Conservation (phyloP, 2,329 filamentous ascomycete genomes). For the Juglanconis oblonga region DNA sequence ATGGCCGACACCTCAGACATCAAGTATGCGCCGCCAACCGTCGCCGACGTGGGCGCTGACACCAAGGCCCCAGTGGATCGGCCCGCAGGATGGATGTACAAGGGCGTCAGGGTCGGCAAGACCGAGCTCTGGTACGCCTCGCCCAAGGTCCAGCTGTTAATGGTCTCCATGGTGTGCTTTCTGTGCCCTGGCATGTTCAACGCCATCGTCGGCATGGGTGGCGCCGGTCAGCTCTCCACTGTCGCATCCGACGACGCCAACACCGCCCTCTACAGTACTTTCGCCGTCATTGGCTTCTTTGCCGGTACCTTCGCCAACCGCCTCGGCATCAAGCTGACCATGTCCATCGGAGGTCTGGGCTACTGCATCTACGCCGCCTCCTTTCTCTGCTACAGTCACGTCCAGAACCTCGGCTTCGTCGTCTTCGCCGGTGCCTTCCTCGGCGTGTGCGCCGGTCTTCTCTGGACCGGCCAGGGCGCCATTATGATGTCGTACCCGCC, state of each 20-base stretch:
- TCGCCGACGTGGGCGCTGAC: not conserved
- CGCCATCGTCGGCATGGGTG: slow-evolving; percentile 59
- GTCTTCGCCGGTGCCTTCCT: slow-evolving; percentile 75
- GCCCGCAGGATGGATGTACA: slow-evolving; percentile 66
- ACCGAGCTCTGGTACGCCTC: slow-evolving; percentile 67
- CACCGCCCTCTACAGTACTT: slow-evolving; percentile 47
- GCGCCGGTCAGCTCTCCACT: slow-evolving; percentile 53
- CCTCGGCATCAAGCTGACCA: slow-evolving; percentile 65
- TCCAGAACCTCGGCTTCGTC: slow-evolving; percentile 64
- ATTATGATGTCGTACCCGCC: slow-evolving; percentile 89
- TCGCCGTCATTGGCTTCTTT: slow-evolving; percentile 62
- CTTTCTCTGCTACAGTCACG: slow-evolving; percentile 71
- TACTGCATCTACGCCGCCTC: slow-evolving; percentile 73
- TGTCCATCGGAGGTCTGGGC: slow-evolving; percentile 71
- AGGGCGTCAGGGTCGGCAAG: slow-evolving; percentile 50
- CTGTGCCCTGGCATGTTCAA: slow-evolving; percentile 68
- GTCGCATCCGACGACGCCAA: slow-evolving; percentile 57
- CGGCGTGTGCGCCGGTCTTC: slow-evolving; percentile 73
- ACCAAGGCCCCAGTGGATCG: slow-evolving; percentile 24
- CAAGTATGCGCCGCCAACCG: not conserved
- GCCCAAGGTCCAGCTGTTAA: slow-evolving; percentile 66
- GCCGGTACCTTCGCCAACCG: slow-evolving; percentile 77
- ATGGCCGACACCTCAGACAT: slow-evolving; percentile 15
- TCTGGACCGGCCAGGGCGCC: slow-evolving; percentile 80
- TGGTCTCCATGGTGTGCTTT: slow-evolving; percentile 70